Conservation (phyloP, 805 yeast species). For the Ogataea chonburiensis region DNA sequence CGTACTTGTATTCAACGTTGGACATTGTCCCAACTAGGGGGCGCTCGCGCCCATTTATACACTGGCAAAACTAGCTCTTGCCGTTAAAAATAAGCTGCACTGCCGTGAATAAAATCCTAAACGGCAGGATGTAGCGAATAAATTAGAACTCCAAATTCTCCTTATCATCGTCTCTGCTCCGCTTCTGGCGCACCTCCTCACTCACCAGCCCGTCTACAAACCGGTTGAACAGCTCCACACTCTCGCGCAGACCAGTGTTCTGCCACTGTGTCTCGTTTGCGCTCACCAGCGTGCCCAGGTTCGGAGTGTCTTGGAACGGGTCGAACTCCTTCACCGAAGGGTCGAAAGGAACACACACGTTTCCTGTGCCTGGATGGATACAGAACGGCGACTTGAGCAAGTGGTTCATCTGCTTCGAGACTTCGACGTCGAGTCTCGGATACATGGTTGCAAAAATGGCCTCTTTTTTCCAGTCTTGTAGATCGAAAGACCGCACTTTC, state of each 20-base stretch:
- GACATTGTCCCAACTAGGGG: constrained; percentile 9
- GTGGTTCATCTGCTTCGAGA: constrained; percentile 85
- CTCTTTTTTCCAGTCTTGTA: constrained; percentile 73
- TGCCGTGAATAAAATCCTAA: constrained; percentile 5
- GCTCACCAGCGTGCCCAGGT: constrained; percentile 56
- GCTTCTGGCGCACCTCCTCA: constrained; percentile 48
- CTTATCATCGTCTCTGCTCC: constrained; percentile 33
- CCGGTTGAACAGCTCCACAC: constrained; percentile 60
- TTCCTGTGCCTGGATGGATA: constrained; percentile 94
- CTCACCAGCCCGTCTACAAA: constrained; percentile 58
- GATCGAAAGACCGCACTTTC: constrained; percentile 38
- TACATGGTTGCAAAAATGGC: constrained; percentile 76
- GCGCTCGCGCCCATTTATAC: constrained; percentile 1
- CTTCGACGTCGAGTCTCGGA: constrained; percentile 92
- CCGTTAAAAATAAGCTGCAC: constrained; percentile 10
- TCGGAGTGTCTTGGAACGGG: constrained; percentile 75
- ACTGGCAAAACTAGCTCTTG: constrained; percentile 4
- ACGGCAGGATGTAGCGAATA: constrained; percentile 13
- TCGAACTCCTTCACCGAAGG: constrained; percentile 56
- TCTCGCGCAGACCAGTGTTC: constrained; percentile 68
- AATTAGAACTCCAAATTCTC: constrained; percentile 25
- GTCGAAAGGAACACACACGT: constrained; percentile 87
- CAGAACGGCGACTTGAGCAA: constrained; percentile 95
- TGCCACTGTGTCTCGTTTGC: constrained; percentile 64
- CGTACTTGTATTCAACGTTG: constrained; percentile 47